Percentiles rank a stretch among this genome's conserved stretches.
Conservation (phyloP, 495 filamentous ascomycete species). For the Tuber aestivum region DNA sequence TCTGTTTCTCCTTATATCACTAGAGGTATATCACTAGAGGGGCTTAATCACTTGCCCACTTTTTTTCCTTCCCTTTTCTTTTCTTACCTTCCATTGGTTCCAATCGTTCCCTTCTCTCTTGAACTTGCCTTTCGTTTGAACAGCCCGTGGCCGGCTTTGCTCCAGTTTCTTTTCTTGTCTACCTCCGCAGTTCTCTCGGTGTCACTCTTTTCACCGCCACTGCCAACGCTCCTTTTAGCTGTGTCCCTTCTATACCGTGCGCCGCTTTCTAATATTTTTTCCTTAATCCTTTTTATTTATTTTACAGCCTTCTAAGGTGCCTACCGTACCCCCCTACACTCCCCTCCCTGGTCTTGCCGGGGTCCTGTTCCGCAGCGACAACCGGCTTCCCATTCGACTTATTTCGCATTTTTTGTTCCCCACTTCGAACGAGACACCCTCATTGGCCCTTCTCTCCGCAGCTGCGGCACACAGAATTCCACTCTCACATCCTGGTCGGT, state of each 20-base stretch:
- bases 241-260: slow-evolving; percentile 20
- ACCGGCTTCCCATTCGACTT: neutral
- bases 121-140: neutral
- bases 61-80: slow-evolving; percentile 21
- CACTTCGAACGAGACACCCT: neutral
- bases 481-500: neutral
- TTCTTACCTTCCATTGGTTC: slow-evolving; percentile 16
- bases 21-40: too few relatives aligned
- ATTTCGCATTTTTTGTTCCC: neutral
- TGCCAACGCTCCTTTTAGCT: slow-evolving; percentile 31
- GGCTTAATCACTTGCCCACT: slow-evolving; percentile 21
- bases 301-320: neutral
- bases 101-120: slow-evolving; percentile 17
- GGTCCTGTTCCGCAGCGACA: neutral
- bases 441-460: neutral
- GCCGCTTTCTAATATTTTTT: slow-evolving; percentile 14
- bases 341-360: neutral
- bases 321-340: neutral
- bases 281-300: slow-evolving; percentile 25
- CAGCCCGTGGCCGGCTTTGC: slow-evolving; percentile 3
- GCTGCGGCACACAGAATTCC: neutral
- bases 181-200: slow-evolving; percentile 23
- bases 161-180: slow-evolving; percentile 19
- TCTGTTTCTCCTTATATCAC: slow-evolving; percentile 28
- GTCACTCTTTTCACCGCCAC: slow-evolving; percentile 39